Evolutionary conservation across 192 early-diverging fungal genomes (phyloP), one percentile per base, ranked within the genome.

Genomic region (Coemansia sp.): DNA sequence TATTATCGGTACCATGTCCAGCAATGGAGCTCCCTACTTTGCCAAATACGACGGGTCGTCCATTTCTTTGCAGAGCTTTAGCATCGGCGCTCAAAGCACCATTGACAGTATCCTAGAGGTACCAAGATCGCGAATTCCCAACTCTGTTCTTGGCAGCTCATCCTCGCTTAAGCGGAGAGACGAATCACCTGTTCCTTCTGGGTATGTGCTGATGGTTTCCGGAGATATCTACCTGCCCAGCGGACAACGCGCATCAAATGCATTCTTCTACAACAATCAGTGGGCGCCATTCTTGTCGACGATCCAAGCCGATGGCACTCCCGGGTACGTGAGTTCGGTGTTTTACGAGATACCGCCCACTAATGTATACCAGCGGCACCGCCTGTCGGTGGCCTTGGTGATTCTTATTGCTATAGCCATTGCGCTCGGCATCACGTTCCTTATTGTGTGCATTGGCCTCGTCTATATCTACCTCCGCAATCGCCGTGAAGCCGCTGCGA

Each of bases 361-460:
- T 15, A 74, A 72, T 30, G 82, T 84, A n/a, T 71, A 75, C 60
- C 66, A 71, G 53, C 74, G 72, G 20, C 58, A 72, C 35, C 68
- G 64, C 12, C 60, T 84, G 16, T 80, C 91, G 0, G 68, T 87
- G 0, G 85, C 87, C 4, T 70, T 88, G 37, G 87, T 92, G 3
- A 88, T 92, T 29, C 67, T 90, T 13, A 87, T 91, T 49, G 86
- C 91, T 34, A 75, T 88, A 26, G 88, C 84, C 7, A 88, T 90
- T 40, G 86, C 91, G 20, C 75, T 91, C 21, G 86, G 78, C 2
- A 69, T 92, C 0, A 86, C 88, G 18, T 83, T 88, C 68, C 66
- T 88, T 3, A 84, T 90, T 43, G 87, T 90, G 18, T 63, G 84
- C 15, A 45, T 84, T 34, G 88, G 86, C 2, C 79, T 90, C 53